Evolutionary conservation across 768 basidiomycete species (phyloP).

Genomic region (Phylloporus sp.): DNA sequence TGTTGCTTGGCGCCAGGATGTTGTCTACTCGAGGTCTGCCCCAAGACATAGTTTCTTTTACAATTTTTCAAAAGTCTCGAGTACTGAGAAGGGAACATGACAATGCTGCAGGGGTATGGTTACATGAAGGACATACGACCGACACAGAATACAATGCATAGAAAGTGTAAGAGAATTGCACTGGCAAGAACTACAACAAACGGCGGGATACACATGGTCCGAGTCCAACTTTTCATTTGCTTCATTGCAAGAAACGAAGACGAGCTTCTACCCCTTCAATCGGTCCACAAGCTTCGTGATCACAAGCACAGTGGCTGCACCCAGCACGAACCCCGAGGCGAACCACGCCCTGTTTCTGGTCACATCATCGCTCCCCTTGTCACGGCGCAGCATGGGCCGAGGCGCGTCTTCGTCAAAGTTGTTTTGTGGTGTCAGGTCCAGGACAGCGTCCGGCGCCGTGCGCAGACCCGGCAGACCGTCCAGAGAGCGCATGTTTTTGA

Average conservation of each 20-base stretch:
- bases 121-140: not conserved
- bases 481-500: conserved; percentile 47
- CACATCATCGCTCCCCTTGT: not conserved
- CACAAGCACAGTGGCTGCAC: conserved; percentile 7
- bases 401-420: conserved; percentile 16
- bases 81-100: not conserved
- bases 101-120: no score
- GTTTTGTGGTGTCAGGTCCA: conserved; percentile 4
- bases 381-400: conserved; percentile 11
- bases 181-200: not conserved
- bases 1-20: no score
- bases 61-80: no score
- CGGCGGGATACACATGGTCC: no score
- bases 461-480: conserved; percentile 56
- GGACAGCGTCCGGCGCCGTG: conserved; percentile 21
- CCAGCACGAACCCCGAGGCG: conserved; percentile 18
- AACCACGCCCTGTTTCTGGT: conserved; percentile 10
- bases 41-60: no score
- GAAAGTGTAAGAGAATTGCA: not conserved
- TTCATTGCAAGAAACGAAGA: not conserved
- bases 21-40: no score
- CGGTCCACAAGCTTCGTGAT: not conserved
- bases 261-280: not conserved
- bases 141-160: not conserved
- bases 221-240: no score